Base-by-base conservation (phyloP, 129 eudicot species). In the carrot (Daucus carota) region DNA sequence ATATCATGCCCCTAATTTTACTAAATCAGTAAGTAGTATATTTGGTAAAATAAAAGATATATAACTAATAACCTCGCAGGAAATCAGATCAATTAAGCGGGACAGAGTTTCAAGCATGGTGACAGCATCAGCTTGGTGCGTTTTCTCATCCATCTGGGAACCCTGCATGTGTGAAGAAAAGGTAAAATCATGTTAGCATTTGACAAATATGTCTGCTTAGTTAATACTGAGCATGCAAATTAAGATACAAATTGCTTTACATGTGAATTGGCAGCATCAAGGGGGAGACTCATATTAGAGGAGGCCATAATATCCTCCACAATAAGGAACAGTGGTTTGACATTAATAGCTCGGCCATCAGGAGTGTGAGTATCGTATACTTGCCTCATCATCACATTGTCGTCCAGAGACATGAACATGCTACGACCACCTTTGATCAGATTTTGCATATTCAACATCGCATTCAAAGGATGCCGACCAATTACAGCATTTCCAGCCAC, bases 21-120 rank as follows among this genome's bases (percentile, higher is more conserved):
- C 63, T 54, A 54, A n/a, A n/a, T n/a, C 15, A n/a, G 14, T 54
- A 3, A n/a, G 62, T 57, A 3, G 65, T 24, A 8, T 8, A 24
- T 57, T 2, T 24, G 32, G 65, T 57, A 57, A n/a, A 63, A 63
- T 26, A 5, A 63, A 41, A 48, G 26, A 28, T 24, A 20, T 65
- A 33, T 24, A 57, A n/a, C n/a, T n/a, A n/a, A n/a, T n/a, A n/a
- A 88, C 93, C 93, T 89, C 93, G 77, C 90, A 84, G 32, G 90
- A 84, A 63, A 89, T 85, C 24, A 44, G 81, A 76, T 86, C 87
- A 40, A 86, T 84, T 44, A 86, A 76, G 52, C 82, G 86, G 52
- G 90, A 76, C 65, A 84, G 44, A 34, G 84, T 76, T 16, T 84
- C 85, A 13, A 84, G 85, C 75, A 82, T 74, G 78, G 75, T 33